Base-by-base conservation (phyloP, 2,329 filamentous ascomycete genomes). In the Phialophora chinensis region DNA sequence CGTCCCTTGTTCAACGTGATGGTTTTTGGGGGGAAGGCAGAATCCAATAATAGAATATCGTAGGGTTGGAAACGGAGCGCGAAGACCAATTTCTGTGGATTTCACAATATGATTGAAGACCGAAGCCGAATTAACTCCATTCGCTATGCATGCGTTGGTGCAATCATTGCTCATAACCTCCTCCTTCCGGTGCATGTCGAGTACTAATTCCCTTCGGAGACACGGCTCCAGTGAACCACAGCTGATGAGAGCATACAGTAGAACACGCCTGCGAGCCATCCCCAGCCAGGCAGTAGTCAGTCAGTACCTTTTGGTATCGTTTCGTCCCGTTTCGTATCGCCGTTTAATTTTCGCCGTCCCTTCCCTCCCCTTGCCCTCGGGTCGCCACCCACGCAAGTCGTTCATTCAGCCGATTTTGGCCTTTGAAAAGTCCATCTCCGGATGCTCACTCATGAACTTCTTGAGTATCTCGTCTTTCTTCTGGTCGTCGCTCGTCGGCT, bases 381-480 rank as follows among this genome's bases (percentile, higher is more conserved):
- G 6, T 27, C 17, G 2, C 20, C 31, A 17, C 12, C 20, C 31
- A 33, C 10, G 31, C 8, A 33, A 11, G 31, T 33, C 14, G 31
- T n/a, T 44, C 33, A 29, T 50, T 78, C 73, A 83, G 60, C 82
- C 83, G 65, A 89, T 87, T 80, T 89, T 87, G 20, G 85, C 87
- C 69, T 88, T 86, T 17, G 84, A 87, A 73, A 90, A 90, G 75
- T 90, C 87, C 87, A 90, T 88, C 79, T 90, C 87, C 1, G 88
- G 88, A 79, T 90, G 88, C 75, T 97, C 88, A 59, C 83, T 84
- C 86, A 97, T 90, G 81, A 99, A 98, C 83, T 96, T 92, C 81
- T 91, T 91, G 77, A 99, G 81, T 74, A 99, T 90, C 63, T 99
- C 94, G 76, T 88, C 81, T 86, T 98, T 98, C 85, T 93, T 92